A percentile compares a stretch with the other conserved stretches of the same genome.
Conservation (phyloP, 2,329 filamentous ascomycete species). For the Phialemonium atrogriseum region DNA sequence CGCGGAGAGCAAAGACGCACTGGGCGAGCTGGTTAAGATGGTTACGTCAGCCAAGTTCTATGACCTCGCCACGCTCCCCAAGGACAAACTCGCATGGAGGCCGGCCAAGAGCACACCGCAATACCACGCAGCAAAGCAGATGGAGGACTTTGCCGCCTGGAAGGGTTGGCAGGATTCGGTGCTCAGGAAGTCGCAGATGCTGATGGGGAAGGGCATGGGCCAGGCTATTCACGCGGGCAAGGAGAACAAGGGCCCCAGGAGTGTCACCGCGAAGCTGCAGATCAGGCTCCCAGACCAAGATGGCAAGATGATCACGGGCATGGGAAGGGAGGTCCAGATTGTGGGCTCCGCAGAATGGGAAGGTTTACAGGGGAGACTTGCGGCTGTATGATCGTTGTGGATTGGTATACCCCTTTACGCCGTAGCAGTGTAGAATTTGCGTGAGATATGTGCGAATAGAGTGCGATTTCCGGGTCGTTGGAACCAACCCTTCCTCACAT, state of each 20-base stretch:
- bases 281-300: conserved; percentile 39
- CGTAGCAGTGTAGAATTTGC: too few relatives aligned
- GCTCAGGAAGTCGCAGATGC: conserved; percentile 39
- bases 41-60: conserved; percentile 47
- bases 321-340: conserved; percentile 37
- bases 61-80: conserved; percentile 47
- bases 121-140: conserved; percentile 57
- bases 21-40: conserved; percentile 57
- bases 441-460: too few relatives aligned
- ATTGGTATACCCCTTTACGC: too few relatives aligned
- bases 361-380: conserved; percentile 37
- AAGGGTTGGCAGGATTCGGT: conserved; percentile 48
- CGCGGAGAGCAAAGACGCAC: conserved; percentile 54
- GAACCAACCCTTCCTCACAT: too few relatives aligned
- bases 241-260: conserved; percentile 18
- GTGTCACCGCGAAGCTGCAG: conserved; percentile 37
- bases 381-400: too few relatives aligned
- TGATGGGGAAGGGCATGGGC: conserved; percentile 17
- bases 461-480: too few relatives aligned
- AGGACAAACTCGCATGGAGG: conserved; percentile 58
- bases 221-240: too few relatives aligned
- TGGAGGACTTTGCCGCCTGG: conserved; percentile 58
- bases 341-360: conserved; percentile 49
- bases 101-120: conserved; percentile 55
- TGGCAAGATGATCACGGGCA: conserved; percentile 32